Percentiles rank a stretch among this genome's conserved stretches.
Evolutionary conservation across 2,329 filamentous ascomycete genomes (phyloP).

Genomic region (Scedosporium minutisporum): DNA sequence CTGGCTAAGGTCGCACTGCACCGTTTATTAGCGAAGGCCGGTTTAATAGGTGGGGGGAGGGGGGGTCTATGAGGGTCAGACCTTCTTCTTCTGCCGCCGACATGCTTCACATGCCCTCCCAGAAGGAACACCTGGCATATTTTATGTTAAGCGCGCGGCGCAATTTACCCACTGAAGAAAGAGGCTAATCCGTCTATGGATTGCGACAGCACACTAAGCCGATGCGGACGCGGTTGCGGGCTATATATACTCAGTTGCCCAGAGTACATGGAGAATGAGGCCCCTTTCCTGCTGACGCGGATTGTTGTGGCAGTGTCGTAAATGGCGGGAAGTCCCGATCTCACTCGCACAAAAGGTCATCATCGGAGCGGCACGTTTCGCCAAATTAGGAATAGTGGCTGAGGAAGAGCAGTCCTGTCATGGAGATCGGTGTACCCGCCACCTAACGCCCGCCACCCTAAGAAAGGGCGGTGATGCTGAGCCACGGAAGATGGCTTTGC

Average conservation of each 20-base stretch:
- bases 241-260: too few species aligned
- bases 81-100: conserved; percentile 44
- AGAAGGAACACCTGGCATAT: conserved; percentile 42
- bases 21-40: background rate
- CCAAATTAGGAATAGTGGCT: background rate
- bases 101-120: conserved; percentile 40
- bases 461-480: too few species aligned
- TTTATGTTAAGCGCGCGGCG: background rate
- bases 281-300: background rate
- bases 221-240: too few species aligned
- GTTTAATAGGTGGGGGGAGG: background rate
- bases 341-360: background rate
- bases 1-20: conserved; percentile 34
- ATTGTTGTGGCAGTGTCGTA: background rate
- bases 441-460: too few species aligned
- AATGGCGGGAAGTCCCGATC: background rate
- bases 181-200: background rate
- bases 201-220: too few species aligned
- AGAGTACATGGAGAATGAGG: background rate
- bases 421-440: too few species aligned
- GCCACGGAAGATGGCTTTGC: too few species aligned
- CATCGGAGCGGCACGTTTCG: background rate
- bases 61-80: conserved; percentile 12
- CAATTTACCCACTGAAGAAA: background rate
- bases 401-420: too few species aligned